phyloP scores from a whole-genome alignment of 2,329 filamentous ascomycete species.

The Penicillium italicum region DNA sequence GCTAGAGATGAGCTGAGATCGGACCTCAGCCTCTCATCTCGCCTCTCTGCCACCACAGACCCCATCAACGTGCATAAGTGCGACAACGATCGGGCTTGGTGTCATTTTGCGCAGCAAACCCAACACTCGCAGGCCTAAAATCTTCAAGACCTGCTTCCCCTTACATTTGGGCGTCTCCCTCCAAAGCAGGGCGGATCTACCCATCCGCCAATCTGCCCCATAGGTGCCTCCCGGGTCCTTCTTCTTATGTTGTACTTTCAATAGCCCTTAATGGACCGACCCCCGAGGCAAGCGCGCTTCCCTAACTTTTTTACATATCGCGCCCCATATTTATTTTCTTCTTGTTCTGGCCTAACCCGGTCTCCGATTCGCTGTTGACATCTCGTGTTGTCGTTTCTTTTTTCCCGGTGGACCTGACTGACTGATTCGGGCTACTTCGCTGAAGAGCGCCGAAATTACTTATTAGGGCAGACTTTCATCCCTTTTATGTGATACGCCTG shows the following conservation, averaged over 20 bases:
- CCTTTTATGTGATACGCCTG: constrained; percentile 19
- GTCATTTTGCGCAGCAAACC: constrained; percentile 1
- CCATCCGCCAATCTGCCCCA: constrained; percentile 15
- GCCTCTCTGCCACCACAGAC: constrained; percentile 17
- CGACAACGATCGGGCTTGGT: constrained; percentile 29
- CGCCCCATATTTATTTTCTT: constrained; percentile 10
- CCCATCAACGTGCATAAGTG: constrained; percentile 35
- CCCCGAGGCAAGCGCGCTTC: constrained; percentile 21
- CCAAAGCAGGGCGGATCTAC: constrained; percentile 17
- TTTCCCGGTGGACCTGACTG: constrained; percentile 29
- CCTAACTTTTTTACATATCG: not conserved
- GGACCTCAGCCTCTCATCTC: constrained; percentile 12
- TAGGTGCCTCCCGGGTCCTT: constrained; percentile 9
- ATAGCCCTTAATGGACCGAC: constrained; percentile 15
- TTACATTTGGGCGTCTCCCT: constrained; percentile 13
- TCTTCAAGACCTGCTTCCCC: constrained; percentile 12
- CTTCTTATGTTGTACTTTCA: constrained; percentile 12
- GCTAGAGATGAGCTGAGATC: constrained; percentile 12
- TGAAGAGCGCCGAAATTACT: constrained; percentile 9
- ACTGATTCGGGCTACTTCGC: constrained; percentile 25
- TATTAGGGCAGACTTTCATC: constrained; percentile 14
- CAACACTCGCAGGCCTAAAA: not conserved
- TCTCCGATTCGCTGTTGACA: constrained; percentile 15
- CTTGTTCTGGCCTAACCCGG: constrained; percentile 1
- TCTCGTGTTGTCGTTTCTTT: constrained; percentile 18